phyloP scores from a whole-genome alignment of 2,329 filamentous ascomycete genomes.

The Colletotrichum phormii region DNA sequence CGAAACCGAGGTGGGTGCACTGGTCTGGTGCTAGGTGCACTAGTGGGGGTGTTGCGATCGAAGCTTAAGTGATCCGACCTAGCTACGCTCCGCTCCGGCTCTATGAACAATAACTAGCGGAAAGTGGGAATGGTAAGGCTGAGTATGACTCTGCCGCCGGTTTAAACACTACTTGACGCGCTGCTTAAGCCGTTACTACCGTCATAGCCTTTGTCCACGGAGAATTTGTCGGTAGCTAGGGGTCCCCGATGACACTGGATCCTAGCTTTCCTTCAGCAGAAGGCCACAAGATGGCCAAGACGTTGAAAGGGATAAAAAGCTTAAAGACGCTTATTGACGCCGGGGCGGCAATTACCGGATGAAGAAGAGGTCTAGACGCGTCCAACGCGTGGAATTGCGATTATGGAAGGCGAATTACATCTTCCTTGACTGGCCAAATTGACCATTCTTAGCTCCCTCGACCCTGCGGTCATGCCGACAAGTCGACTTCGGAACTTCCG shows the following conservation, averaged over 20 bases:
- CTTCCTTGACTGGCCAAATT: background rate
- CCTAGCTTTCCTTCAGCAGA: background rate
- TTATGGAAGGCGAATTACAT: background rate
- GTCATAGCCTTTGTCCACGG: background rate
- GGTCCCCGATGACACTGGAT: background rate
- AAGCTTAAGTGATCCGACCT: conserved; percentile 15
- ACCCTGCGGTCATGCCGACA: background rate
- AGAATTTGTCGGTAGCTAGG: background rate
- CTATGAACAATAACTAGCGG: background rate
- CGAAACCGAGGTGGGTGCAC: background rate
- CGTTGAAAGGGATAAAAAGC: background rate
- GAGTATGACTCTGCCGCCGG: background rate
- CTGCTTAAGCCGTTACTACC: too few species aligned
- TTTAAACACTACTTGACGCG: background rate
- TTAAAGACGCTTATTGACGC: background rate
- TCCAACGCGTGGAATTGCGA: background rate
- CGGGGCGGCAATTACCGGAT: too few species aligned
- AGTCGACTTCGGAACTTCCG: background rate
- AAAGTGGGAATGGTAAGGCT: conserved; percentile 9
- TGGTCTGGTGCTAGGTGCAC: background rate
- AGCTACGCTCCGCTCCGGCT: background rate
- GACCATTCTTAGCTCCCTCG: background rate
- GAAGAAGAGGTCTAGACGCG: background rate
- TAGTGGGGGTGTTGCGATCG: background rate
- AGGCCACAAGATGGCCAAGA: background rate